These are phyloP conservation scores for Persicaria maculosa DNA, from an alignment of 148 eudicot genomes.

Conservation along the genomic window DNA sequence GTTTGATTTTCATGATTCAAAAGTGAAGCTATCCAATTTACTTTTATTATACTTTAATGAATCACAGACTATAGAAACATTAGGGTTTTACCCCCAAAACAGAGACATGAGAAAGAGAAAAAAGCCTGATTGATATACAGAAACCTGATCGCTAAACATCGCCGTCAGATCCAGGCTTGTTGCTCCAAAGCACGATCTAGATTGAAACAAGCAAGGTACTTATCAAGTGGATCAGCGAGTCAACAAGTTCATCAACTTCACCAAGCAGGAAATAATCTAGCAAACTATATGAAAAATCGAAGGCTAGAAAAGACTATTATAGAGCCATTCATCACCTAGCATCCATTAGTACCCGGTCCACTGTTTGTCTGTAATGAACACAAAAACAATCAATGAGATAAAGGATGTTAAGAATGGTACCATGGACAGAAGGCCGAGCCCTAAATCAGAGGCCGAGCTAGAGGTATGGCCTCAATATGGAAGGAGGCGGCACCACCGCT, in stretches of 20 bases:
- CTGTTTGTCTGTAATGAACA: constrained; percentile 73
- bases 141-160: constrained; percentile 1
- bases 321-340: constrained; percentile 45
- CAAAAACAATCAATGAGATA: constrained; percentile 6
- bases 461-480: too few species aligned
- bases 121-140: background rate
- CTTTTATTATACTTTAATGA: background rate
- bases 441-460: too few species aligned
- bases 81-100: too few species aligned
- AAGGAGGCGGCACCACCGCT: too few species aligned
- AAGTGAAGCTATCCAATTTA: background rate
- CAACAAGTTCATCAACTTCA: too few species aligned
- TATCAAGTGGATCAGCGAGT: too few species aligned
- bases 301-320: background rate
- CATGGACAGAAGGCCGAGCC: too few species aligned
- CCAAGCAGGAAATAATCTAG: background rate
- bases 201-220: too few species aligned
- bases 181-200: too few species aligned
- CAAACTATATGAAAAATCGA: background rate
- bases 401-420: background rate
- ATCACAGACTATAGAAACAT: background rate
- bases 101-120: too few species aligned
- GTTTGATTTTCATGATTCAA: background rate
- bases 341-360: constrained; percentile 80
- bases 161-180: constrained; percentile 15